phyloP scores from a whole-genome alignment of 805 yeast genomes.

The Pichia sporocuriosa region DNA sequence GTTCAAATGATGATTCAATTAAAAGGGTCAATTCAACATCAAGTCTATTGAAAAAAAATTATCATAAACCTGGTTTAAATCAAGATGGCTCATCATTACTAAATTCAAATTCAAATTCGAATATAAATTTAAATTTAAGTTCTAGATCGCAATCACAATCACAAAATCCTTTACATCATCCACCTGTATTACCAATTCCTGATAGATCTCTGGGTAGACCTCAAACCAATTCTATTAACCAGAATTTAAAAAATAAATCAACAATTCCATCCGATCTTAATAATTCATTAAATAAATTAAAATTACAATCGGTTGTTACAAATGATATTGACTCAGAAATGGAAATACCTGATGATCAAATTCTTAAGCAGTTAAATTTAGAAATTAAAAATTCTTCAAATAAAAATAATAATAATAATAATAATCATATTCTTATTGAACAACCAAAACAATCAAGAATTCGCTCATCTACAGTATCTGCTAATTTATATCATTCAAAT shows the following conservation, averaged over 20 bases:
- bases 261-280: background rate
- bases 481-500: background rate
- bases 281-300: background rate
- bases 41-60: background rate
- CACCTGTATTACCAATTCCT: constrained; percentile 14
- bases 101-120: background rate
- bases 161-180: constrained; percentile 1
- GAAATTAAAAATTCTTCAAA: background rate
- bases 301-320: background rate
- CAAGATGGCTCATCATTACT: background rate
- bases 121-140: background rate
- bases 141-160: background rate
- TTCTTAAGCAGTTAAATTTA: background rate
- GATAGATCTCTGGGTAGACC: constrained; percentile 14
- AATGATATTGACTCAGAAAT: constrained; percentile 9
- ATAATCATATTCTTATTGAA: background rate
- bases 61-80: background rate
- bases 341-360: constrained; percentile 3
- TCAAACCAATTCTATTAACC: background rate
- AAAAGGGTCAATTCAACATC: constrained; percentile 5
- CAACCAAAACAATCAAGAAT: constrained; percentile 4
- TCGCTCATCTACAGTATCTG: constrained; percentile 13
- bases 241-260: constrained; percentile 1
- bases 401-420: background rate
- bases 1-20: background rate